Percentiles rank a stretch among this genome's conserved stretches.
Evolutionary conservation across 2,329 filamentous ascomycete species (phyloP).

Genomic region (Ceratocystis destructans): DNA sequence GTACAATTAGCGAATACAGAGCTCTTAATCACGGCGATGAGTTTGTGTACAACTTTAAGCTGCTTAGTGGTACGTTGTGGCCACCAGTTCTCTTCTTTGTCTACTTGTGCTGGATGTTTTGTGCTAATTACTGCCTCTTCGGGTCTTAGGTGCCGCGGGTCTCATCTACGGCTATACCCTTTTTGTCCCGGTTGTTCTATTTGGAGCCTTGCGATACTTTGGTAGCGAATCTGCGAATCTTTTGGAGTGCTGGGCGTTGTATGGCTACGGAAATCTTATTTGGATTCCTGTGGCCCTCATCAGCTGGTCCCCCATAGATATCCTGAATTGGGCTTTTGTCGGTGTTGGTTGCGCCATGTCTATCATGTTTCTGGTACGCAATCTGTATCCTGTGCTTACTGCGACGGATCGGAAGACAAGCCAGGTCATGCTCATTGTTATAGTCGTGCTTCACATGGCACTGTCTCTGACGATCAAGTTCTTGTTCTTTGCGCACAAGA

Average conservation of each 20-base stretch:
- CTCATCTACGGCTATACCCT: slow-evolving; percentile 92
- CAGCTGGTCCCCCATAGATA: slow-evolving; percentile 72
- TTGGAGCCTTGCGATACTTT: slow-evolving; percentile 85
- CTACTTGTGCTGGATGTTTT: too few species aligned
- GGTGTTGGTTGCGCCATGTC: slow-evolving; percentile 71
- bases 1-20: slow-evolving; percentile 86
- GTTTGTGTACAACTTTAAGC: slow-evolving; percentile 81
- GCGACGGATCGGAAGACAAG: slow-evolving; percentile 86
- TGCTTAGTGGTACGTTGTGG: slow-evolving; percentile 58
- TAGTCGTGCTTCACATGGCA: slow-evolving; percentile 76
- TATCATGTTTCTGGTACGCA: slow-evolving; percentile 71
- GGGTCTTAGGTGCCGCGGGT: slow-evolving; percentile 57
- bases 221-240: slow-evolving; percentile 86
- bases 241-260: slow-evolving; percentile 88
- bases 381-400: slow-evolving; percentile 80
- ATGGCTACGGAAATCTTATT: slow-evolving; percentile 91
- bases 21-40: slow-evolving; percentile 52
- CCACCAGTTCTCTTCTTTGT: not conserved
- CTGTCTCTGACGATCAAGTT: slow-evolving; percentile 90
- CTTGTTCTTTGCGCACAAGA: slow-evolving; percentile 80
- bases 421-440: slow-evolving; percentile 71
- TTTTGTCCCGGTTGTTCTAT: slow-evolving; percentile 71
- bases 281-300: slow-evolving; percentile 93
- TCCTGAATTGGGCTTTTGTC: slow-evolving; percentile 90
- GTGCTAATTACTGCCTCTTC: not conserved